Evolutionary conservation across 441 rosid genomes (phyloP).

Genomic region (Gossypium laxum): DNA sequence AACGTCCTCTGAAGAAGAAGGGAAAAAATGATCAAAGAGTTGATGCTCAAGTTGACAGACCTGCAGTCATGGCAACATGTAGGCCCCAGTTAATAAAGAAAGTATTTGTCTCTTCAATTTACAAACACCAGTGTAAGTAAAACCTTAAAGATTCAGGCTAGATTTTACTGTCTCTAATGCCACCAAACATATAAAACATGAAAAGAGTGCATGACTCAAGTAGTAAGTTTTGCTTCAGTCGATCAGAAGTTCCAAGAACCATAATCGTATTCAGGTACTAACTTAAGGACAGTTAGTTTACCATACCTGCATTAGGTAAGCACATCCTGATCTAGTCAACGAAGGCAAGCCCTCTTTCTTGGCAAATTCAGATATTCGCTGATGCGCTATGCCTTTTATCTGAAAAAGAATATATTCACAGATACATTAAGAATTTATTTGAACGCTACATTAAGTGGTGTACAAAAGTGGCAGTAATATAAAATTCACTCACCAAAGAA

Average conservation of each 20-base stretch:
- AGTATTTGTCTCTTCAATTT: background rate
- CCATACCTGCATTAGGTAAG: constrained; percentile 83
- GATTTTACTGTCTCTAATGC: background rate
- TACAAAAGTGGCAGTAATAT: background rate
- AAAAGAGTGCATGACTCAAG: constrained; percentile 7
- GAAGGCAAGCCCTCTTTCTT: constrained; percentile 87
- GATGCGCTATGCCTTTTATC: constrained; percentile 86
- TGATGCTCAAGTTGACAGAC: constrained; percentile 95
- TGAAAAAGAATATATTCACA: constrained; percentile 20
- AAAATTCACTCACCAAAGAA: constrained; percentile 55
- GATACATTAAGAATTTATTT: background rate
- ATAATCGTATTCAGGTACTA: background rate
- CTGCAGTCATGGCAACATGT: constrained; percentile 31
- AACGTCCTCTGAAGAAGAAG: constrained; percentile 72
- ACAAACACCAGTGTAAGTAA: background rate
- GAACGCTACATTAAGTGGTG: background rate
- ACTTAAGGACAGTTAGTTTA: background rate
- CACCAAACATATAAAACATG: constrained; percentile 11
- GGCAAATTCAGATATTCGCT: constrained; percentile 78
- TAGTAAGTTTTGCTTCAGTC: constrained; percentile 1
- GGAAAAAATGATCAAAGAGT: constrained; percentile 88
- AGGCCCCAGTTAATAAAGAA: constrained; percentile 1
- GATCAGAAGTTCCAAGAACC: background rate
- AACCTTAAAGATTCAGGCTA: background rate
- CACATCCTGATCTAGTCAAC: constrained; percentile 93